Base-by-base conservation (phyloP, 768 basidiomycete genomes). In the Lactifluus subvellereus region DNA sequence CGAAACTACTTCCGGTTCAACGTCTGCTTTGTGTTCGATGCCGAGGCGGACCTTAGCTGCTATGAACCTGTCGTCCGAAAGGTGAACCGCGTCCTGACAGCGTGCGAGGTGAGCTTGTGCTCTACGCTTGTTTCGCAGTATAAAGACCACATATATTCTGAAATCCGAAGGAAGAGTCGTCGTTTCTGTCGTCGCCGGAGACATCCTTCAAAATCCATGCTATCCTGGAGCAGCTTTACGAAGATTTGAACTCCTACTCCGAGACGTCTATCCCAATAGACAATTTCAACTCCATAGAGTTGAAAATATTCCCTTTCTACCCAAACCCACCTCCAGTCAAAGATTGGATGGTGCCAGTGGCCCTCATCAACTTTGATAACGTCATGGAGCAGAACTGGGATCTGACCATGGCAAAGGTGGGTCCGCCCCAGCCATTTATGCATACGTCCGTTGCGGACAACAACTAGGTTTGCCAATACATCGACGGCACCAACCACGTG, bases 41-140 rank as follows among this genome's bases (percentile, higher is more conserved):
- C 91, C 50, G 82, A 83, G 30, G 93, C 93, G 11, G 94, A 97
- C 73, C 77, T 98, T 58, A 94, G 92, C 70, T 95, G 94, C 67
- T 98, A 95, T 75, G 96, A 98, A 67, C 92, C 94, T 4, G 84
- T 99, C 54, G 93, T 98, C 9, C 84, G 96, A 55, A 99, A 99
- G 79, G 86, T 94, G 48, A 93, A 89, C 68, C 85, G 95, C 33
- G 94, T 98, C 38, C 75, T 99, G 63, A 84, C 86, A 37, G 78
- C 85, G 16, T 94, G 94, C 71, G 97, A 98, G 84, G 95, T 95
- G 68, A 64, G 85, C 40, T 18, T n/a, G 47, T n/a, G 8, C 47
- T 14, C 11, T 30, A 20, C 14, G 9, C 33, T 52, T 9, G 18
- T 56, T n/a, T 38, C 50, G 18, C 30, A 20, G 40, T 22, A 40